Evolutionary conservation across 768 basidiomycete species (phyloP), one percentile per base, ranked within the genome.

Genomic region (Basidioascus undulatus): DNA sequence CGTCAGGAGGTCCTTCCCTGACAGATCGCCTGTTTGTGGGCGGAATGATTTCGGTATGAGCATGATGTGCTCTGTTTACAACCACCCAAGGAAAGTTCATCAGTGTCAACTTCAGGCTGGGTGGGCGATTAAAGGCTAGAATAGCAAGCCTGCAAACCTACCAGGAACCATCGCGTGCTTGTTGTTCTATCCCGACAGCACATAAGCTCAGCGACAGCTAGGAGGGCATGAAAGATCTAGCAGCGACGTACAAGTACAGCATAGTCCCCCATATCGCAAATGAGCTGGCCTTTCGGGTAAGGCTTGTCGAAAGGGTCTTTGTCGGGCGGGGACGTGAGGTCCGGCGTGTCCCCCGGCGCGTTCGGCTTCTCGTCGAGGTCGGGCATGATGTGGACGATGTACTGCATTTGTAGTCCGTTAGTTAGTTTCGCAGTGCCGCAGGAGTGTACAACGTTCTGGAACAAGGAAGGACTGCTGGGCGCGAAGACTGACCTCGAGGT

Each of bases 21-120:
- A 6, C 4, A 47, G 27, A 11, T 23, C 23, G 12, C 39, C 38
- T 13, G 45, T 47, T 27, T 47, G 45, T 0, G 45, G 45, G 2
- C 45, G 13, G 36, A 47, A 47, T 12, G 35, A 47, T 7, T 21
- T 20, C 4, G 45, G 45, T n/a, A 47, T 21, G 24, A 23, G 20
- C 39, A 47, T 40, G 25, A 33, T 24, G 36, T 47, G 45, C 12
- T 43, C 42, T 42, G 36, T 21, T 6, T 21, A 18, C 8, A 10
- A 5, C 5, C n/a, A 5, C 19, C 13, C 19, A 34, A 12, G 12
- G 12, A 19, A 4, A 7, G 16, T 19, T 5, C 9, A 19, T 27
- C 31, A 7, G 16, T 6, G 10, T 1, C 7, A 21, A n/a, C 6
- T 11, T n/a, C n/a, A 23, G n/a, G 7, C 13, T 6, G 16, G 3